Evolutionary conservation across 345 rosid genomes (phyloP), one percentile per base, ranked within the genome.

Genomic region (Arabidopsis arenosa): DNA sequence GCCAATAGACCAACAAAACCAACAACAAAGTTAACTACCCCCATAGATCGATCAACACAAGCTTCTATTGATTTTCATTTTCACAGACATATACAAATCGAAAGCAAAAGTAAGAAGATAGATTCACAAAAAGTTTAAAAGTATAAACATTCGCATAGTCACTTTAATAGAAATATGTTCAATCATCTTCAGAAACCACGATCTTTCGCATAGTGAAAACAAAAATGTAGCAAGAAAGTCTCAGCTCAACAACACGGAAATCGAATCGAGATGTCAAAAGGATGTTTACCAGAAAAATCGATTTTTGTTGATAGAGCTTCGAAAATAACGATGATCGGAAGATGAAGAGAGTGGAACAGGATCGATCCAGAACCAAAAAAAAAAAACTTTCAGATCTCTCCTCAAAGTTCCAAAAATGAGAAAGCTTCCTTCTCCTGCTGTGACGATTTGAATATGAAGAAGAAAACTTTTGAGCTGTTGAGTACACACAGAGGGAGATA

Each of bases 231-330:
- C 72, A 75, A 79, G 75, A 18, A 79, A 63, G 58, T 14, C 28
- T 52, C 30, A 74, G 15, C 21, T 66, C 63, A 53, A 52, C 45
- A 64, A 35, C 59, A 66, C 45, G 9, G 18, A 54, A 78, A 70
- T 40, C 57, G 21, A 58, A 68, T 69, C 30, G 32, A 65, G 44
- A 71, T 62, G 41, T 44, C 18, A 61, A 75, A 15, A 66, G 58
- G 35, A 52, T 63, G n/a, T 3, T 65, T 66, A 85, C 91, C 82
- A 69, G 80, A 86, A 71, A 86, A 28, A 87, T 85, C 84, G 91
- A 84, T 80, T 58, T 18, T 84, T 77, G 78, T 73, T 14, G 48
- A 3, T 12, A 55, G 18, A 36, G 40, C 43, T 70, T 28, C 35
- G 59, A 51, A 63, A 67, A 82, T 14, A 58, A 47, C 18, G 79